Base-by-base conservation (phyloP, 2,329 filamentous ascomycete species). In the Penicillium polonicum region DNA sequence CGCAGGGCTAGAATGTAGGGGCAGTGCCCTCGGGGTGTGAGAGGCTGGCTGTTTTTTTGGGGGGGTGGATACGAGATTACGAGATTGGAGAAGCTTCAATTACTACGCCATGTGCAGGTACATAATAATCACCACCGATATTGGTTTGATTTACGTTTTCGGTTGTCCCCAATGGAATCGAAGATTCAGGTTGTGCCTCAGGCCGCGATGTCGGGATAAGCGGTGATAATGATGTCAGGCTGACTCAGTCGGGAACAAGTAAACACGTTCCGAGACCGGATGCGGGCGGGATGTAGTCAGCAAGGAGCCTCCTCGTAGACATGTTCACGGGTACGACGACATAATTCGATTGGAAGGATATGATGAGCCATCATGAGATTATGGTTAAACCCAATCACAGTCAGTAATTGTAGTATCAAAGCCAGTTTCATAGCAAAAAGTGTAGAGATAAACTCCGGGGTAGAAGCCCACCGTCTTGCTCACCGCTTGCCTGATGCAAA, bases 211-310 rank as follows among this genome's bases (percentile, higher is more conserved):
- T 48, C 29, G 36, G n/a, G 27, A 39, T 36, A 46, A 12, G 10
- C 15, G 21, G 13, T 25, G 5, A 43, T 10, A 17, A 39, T 52
- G 54, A 56, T 15, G 31, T 56, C 29, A 44, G 45, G 41, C 33
- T 45, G 41, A 50, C 36, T 43, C 15, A 1, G 9, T 27, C 45
- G 45, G 52, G 10, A 35, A 17, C 2, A 35, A 29, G 45, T 49
- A 42, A 39, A 17, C 36, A 36, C 52, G 36, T n/a, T 7, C 52
- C 52, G 44, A 6, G 7, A 2, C 27, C 36, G 45, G 45, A 55
- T 55, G 38, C 27, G 25, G 38, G 36, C 52, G 52, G 52, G 12
- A 43, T 13, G n/a, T 13, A 43, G 38, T 50, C 45, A 50, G 52
- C 52, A 17, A 42, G 29, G 12, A 31, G 31, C 3, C 6, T 23